These are phyloP conservation scores for Paragyromitra xinjiangensis DNA, from an alignment of 495 filamentous ascomycete species.

Conservation along the genomic window DNA sequence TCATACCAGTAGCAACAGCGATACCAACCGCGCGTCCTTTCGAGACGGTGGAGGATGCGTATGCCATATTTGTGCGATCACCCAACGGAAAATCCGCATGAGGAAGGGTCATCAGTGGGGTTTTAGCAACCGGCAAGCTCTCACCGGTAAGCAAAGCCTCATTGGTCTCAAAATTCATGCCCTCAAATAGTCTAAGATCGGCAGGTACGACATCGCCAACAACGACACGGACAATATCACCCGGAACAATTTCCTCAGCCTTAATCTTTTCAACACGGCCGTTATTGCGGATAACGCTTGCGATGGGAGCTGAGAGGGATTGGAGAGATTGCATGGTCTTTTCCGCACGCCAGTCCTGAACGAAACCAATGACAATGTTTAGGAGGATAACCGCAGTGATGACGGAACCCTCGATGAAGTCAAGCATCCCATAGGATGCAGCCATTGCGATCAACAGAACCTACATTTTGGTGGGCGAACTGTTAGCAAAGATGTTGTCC, in stretches of 20 bases:
- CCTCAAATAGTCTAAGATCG: constrained; percentile 72
- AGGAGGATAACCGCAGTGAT: constrained; percentile 76
- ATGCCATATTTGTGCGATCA: constrained; percentile 76
- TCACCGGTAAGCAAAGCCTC: constrained; percentile 81
- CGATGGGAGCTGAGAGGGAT: constrained; percentile 72
- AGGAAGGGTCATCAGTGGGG: constrained; percentile 56
- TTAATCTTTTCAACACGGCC: constrained; percentile 67
- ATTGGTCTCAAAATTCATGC: constrained; percentile 76
- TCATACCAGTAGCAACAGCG: constrained; percentile 75
- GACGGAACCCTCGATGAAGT: constrained; percentile 79
- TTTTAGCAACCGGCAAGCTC: constrained; percentile 74
- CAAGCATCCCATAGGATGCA: constrained; percentile 75
- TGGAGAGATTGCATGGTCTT: constrained; percentile 76
- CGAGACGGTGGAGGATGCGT: constrained; percentile 75
- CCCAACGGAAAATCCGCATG: constrained; percentile 64
- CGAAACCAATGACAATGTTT: constrained; percentile 76
- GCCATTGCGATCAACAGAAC: constrained; percentile 80
- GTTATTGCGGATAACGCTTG: constrained; percentile 69
- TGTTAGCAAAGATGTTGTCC: constrained; percentile 46
- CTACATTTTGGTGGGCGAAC: constrained; percentile 58
- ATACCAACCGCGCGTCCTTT: constrained; percentile 75
- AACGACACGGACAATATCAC: constrained; percentile 74
- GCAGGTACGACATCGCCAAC: constrained; percentile 77
- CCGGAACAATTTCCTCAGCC: constrained; percentile 71
- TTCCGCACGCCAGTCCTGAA: constrained; percentile 77